A percentile compares a stretch with the other conserved stretches of the same genome.
phyloP scores from a whole-genome alignment of 352 stramenopile species.

The Globisporangium middletonii region DNA sequence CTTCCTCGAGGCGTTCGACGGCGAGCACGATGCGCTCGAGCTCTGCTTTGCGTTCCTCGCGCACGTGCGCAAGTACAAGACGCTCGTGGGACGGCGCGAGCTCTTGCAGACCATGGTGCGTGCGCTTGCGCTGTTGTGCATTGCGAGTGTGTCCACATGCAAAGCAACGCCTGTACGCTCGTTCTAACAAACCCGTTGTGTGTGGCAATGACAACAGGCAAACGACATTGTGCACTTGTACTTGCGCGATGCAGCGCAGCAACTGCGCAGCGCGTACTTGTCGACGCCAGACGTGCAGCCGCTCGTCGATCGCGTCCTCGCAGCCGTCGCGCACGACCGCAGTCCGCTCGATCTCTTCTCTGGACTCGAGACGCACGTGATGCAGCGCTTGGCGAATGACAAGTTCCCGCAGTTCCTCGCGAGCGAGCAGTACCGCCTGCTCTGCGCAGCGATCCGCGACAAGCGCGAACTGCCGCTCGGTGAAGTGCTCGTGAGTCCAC shows the following conservation, averaged over 20 bases:
- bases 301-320: constrained; percentile 27
- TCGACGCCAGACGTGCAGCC: constrained; percentile 11
- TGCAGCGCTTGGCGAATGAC: constrained; percentile 34
- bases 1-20: constrained; percentile 51
- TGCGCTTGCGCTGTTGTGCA: not conserved
- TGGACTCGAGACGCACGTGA: constrained; percentile 48
- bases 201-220: constrained; percentile 18
- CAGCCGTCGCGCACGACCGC: constrained; percentile 18
- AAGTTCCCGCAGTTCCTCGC: constrained; percentile 48
- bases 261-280: constrained; percentile 17
- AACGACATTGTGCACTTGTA: constrained; percentile 38
- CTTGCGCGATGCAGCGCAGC: constrained; percentile 23
- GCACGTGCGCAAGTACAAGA: constrained; percentile 51
- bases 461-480: constrained; percentile 54
- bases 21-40: constrained; percentile 48
- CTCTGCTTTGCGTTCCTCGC: constrained; percentile 51
- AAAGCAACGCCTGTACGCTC: too few species aligned
- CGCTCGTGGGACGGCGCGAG: constrained; percentile 35
- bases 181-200: too few species aligned
- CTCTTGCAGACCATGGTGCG: constrained; percentile 37
- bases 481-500: constrained; percentile 52
- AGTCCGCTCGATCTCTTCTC: constrained; percentile 55
- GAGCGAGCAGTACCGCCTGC: constrained; percentile 34
- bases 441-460: constrained; percentile 49
- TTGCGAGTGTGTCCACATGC: not conserved